phyloP scores from a whole-genome alignment of 495 filamentous ascomycete species.

The Physcia stellaris region DNA sequence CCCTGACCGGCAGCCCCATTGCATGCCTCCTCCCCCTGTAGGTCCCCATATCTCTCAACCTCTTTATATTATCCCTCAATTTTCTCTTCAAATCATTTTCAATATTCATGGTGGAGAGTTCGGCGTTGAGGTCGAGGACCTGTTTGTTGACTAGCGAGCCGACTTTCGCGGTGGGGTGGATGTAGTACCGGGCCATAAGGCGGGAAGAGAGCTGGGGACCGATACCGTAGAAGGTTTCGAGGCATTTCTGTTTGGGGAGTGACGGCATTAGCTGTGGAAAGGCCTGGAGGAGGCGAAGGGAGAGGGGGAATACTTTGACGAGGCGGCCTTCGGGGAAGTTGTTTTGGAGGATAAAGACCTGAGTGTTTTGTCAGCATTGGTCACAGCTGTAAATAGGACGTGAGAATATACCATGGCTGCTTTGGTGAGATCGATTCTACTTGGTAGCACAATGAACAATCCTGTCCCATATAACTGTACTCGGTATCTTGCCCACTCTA shows the following conservation, averaged over 20 bases:
- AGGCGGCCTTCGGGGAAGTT: conserved; percentile 74
- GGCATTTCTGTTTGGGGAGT: conserved; percentile 49
- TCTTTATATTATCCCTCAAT: conserved; percentile 68
- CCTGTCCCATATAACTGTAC: too few relatives aligned
- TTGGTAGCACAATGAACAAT: too few relatives aligned
- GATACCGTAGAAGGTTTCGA: conserved; percentile 82
- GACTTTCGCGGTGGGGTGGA: conserved; percentile 68
- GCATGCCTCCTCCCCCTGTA: conserved; percentile 87
- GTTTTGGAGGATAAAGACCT: conserved; percentile 74
- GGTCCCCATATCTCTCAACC: conserved; percentile 80
- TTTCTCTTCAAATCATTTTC: conserved; percentile 76
- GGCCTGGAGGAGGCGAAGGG: conserved; percentile 2
- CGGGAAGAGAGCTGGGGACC: conserved; percentile 55
- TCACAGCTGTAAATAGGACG: not conserved
- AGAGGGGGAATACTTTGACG: conserved; percentile 47
- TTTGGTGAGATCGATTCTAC: too few relatives aligned
- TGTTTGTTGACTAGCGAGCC: conserved; percentile 56
- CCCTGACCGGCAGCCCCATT: conserved; percentile 72
- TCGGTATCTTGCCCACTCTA: too few relatives aligned
- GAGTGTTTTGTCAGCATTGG: conserved; percentile 1
- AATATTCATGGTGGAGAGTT: conserved; percentile 82
- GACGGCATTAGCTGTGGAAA: conserved; percentile 9
- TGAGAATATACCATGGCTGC: not conserved
- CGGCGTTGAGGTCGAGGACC: conserved; percentile 63
- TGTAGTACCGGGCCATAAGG: conserved; percentile 74